Conservation (phyloP, 2,329 filamentous ascomycete genomes). For the Cladobotryum protrusum region DNA sequence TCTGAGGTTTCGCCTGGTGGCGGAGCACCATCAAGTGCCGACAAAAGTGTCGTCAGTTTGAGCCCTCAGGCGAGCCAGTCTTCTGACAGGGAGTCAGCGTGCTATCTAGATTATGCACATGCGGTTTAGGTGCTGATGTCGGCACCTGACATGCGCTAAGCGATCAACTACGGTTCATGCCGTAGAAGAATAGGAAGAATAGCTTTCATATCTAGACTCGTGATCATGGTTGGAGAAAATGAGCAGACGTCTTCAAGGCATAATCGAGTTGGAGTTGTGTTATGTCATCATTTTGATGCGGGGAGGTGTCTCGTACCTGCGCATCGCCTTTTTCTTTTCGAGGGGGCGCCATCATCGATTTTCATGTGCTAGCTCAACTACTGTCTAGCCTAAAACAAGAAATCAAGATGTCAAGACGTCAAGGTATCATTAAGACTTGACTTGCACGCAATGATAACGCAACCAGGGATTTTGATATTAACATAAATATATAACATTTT, state of each 20-base stretch:
- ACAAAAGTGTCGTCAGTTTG: background rate
- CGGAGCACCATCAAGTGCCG: background rate
- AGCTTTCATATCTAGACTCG: slow-evolving; percentile 3
- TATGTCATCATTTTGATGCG: slow-evolving; percentile 10
- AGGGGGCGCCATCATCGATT: too few species aligned
- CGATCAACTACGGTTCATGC: slow-evolving; percentile 4
- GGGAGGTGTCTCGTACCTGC: too few species aligned
- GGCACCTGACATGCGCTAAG: slow-evolving; percentile 14
- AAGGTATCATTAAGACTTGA: background rate
- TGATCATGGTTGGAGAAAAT: slow-evolving; percentile 4
- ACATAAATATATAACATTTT: background rate
- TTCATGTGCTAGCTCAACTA: too few species aligned
- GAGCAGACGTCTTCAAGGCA: background rate
- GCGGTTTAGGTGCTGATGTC: slow-evolving; percentile 10
- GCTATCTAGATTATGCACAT: slow-evolving; percentile 9
- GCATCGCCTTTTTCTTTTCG: too few species aligned
- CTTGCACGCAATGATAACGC: background rate
- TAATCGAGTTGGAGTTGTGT: slow-evolving; percentile 5
- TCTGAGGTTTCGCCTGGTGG: background rate
- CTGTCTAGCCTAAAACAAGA: background rate
- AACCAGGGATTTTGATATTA: too few species aligned
- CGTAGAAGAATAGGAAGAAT: slow-evolving; percentile 2
- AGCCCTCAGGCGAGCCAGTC: slow-evolving; percentile 23
- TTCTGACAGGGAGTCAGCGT: slow-evolving; percentile 21
- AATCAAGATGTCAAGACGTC: background rate